phyloP scores from a whole-genome alignment of 306 rosid species.

The Carpinus viminea region DNA sequence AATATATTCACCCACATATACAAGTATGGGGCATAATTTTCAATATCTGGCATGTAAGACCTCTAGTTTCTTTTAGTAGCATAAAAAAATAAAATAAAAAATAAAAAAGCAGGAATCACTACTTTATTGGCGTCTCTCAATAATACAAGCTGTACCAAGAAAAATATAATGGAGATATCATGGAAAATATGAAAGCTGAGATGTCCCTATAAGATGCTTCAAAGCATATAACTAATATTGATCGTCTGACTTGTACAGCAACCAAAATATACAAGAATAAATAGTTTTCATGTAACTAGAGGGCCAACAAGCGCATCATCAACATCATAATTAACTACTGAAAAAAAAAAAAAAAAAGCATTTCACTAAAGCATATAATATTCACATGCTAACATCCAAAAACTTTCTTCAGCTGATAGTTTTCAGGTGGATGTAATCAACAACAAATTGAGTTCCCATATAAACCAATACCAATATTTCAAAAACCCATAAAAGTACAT shows the following conservation, averaged over 20 bases:
- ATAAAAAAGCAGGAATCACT: background rate
- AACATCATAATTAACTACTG: background rate
- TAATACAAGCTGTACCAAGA: background rate
- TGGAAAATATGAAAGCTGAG: background rate
- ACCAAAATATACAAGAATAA: constrained; percentile 8
- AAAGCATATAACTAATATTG: constrained; percentile 1
- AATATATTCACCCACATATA: background rate
- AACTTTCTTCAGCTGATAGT: background rate
- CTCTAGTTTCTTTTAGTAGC: background rate
- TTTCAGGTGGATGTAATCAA: background rate
- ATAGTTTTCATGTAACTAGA: constrained; percentile 17
- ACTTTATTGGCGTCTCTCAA: background rate
- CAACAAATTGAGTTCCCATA: constrained; percentile 11
- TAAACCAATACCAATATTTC: background rate
- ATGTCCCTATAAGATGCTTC: constrained; percentile 5
- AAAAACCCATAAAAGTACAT: background rate
- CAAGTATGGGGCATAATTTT: background rate
- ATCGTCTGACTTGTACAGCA: constrained; percentile 1
- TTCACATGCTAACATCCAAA: constrained; percentile 12
- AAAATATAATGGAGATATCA: constrained; percentile 5
- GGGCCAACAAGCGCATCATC: background rate
- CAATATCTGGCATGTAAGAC: background rate
- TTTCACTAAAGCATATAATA: constrained; percentile 9
- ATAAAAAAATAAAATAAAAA: background rate
- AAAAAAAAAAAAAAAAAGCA: background rate